A percentile compares a stretch with the other conserved stretches of the same genome.
phyloP scores from a whole-genome alignment of 805 yeast genomes.

The Wickerhamomyces bovis region DNA sequence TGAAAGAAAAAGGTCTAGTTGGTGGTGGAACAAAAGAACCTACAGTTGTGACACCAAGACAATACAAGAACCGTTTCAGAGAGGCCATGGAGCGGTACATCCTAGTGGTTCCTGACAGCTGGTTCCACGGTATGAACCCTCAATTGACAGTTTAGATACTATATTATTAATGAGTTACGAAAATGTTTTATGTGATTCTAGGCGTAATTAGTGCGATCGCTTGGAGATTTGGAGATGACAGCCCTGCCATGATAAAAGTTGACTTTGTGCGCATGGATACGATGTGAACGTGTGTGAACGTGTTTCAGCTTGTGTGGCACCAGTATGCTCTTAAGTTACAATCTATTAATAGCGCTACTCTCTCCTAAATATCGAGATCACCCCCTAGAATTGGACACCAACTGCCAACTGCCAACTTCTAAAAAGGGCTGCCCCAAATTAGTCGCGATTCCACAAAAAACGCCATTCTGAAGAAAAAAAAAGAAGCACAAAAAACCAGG shows the following conservation, averaged over 20 bases:
- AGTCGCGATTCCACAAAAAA: neutral
- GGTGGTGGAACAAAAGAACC: slow-evolving; percentile 89
- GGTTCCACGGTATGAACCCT: slow-evolving; percentile 30
- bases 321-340: too few relatives aligned
- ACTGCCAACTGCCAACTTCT: neutral
- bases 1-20: slow-evolving; percentile 87
- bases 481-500: neutral
- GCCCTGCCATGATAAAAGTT: too few relatives aligned
- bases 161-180: neutral
- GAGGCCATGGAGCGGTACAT: slow-evolving; percentile 98
- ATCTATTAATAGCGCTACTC: neutral
- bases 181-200: neutral
- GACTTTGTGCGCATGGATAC: too few relatives aligned
- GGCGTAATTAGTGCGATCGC: neutral
- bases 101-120: slow-evolving; percentile 82
- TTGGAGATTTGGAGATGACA: too few relatives aligned
- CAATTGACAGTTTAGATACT: neutral
- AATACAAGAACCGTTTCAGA: slow-evolving; percentile 86
- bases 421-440: too few relatives aligned
- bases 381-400: neutral
- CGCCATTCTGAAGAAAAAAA: neutral
- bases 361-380: too few relatives aligned
- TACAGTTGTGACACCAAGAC: slow-evolving; percentile 94
- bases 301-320: too few relatives aligned
- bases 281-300: too few relatives aligned